phyloP scores from a whole-genome alignment of 345 rosid species.

The Capsella bursapastoris region DNA sequence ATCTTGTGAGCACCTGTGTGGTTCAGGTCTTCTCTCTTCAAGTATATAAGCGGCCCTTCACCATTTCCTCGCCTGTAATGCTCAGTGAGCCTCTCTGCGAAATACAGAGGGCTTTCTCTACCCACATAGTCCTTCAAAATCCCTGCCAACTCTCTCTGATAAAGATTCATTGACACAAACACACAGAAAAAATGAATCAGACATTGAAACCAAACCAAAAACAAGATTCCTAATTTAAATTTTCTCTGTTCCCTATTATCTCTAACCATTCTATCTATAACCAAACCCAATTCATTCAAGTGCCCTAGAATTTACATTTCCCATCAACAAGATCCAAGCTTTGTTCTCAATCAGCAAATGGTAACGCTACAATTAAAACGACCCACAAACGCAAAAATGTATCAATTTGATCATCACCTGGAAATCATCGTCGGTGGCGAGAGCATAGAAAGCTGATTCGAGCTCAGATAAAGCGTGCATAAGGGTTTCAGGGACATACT shows the following conservation, averaged over 20 bases:
- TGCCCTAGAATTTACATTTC: background rate
- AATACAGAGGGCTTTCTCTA: constrained; percentile 87
- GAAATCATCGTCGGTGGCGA: constrained; percentile 65
- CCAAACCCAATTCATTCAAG: background rate
- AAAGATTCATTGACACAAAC: constrained; percentile 28
- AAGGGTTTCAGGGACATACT: constrained; percentile 92
- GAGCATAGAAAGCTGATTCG: constrained; percentile 69
- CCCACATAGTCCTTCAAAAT: constrained; percentile 95
- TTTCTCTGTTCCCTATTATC: background rate
- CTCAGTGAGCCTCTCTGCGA: constrained; percentile 84
- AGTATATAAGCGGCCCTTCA: constrained; percentile 82
- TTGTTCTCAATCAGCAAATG: background rate
- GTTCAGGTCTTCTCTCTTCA: constrained; percentile 96
- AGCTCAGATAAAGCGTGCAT: constrained; percentile 90
- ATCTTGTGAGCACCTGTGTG: constrained; percentile 96
- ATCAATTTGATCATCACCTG: constrained; percentile 53
- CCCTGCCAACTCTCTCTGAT: constrained; percentile 70
- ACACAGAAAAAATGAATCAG: constrained; percentile 11
- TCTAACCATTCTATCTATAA: background rate
- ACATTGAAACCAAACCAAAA: background rate
- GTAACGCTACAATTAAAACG: constrained; percentile 6
- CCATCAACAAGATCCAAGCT: constrained; percentile 5
- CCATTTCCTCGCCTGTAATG: constrained; percentile 78
- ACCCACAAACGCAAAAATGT: constrained; percentile 24
- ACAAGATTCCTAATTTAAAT: constrained; percentile 3